These are phyloP conservation scores for Rosa rugosa DNA, from an alignment of 306 rosid genomes.

Conservation along the genomic window DNA sequence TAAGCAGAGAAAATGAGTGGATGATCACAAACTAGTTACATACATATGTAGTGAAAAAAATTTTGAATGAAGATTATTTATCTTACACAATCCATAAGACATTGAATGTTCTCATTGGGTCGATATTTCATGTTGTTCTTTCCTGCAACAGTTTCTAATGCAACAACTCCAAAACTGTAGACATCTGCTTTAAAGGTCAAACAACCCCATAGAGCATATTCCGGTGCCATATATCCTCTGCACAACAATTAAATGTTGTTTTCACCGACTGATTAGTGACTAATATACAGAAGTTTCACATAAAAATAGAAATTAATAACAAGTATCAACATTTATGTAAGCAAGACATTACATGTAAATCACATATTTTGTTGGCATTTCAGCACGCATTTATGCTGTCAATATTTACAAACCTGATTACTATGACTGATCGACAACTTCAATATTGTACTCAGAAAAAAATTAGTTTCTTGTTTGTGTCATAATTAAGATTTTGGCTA, in stretches of 20 bases:
- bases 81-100: constrained; percentile 55
- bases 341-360: neutral
- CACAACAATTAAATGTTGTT: neutral
- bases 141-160: constrained; percentile 14
- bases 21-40: neutral
- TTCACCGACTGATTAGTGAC: neutral
- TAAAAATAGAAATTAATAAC: neutral
- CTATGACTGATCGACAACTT: neutral
- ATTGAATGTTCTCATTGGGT: constrained; percentile 52
- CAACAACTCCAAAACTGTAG: constrained; percentile 11
- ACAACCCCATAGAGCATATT: constrained; percentile 25
- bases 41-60: no score
- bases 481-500: neutral
- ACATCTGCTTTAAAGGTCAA: constrained; percentile 8
- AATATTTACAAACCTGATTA: no score
- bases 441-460: neutral
- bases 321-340: neutral
- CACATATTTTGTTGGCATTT: neutral
- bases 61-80: neutral
- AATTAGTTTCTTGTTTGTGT: neutral
- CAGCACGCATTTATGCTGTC: neutral
- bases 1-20: neutral
- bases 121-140: constrained; percentile 26
- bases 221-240: constrained; percentile 28
- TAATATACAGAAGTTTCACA: no score